These are phyloP conservation scores for Helenozyma rhizophorensis DNA, from an alignment of 805 yeast genomes.

Conservation along the genomic window DNA sequence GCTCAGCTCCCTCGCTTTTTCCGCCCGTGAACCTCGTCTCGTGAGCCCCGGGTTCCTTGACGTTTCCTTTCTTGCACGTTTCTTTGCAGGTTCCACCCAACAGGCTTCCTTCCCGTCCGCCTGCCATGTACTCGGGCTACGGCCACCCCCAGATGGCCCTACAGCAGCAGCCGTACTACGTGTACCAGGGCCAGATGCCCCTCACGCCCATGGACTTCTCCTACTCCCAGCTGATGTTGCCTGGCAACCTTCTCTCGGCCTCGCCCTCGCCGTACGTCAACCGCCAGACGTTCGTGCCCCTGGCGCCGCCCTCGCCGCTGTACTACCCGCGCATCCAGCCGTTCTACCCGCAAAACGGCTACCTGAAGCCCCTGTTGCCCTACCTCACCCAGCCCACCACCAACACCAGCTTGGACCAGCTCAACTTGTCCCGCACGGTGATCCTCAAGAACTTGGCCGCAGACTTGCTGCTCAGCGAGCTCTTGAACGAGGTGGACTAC, in stretches of 20 bases:
- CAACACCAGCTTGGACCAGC: constrained; percentile 25
- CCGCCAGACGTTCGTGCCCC: constrained; percentile 27
- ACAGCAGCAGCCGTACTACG: constrained; percentile 5
- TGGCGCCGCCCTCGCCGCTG: constrained; percentile 10
- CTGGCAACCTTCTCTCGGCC: constrained; percentile 47
- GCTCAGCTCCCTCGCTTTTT: no score
- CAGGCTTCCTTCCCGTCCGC: no score
- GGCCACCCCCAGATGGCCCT: constrained; percentile 5
- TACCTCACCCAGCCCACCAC: constrained; percentile 12
- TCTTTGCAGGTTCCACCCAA: no score
- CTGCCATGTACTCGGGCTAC: constrained; percentile 4
- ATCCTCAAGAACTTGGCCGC: constrained; percentile 26
- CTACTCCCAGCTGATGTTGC: constrained; percentile 59
- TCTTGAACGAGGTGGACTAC: constrained; percentile 44
- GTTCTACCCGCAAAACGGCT: constrained; percentile 1
- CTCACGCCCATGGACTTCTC: constrained; percentile 50
- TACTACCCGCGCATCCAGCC: background rate
- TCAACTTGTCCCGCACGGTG: constrained; percentile 35
- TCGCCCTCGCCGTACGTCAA: constrained; percentile 50
- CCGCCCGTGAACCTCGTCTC: no score
- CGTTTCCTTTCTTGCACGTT: no score
- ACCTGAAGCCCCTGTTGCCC: constrained; percentile 9
- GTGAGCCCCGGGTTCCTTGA: no score
- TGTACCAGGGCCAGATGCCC: constrained; percentile 7
- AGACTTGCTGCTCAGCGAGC: constrained; percentile 23